These are phyloP conservation scores for Lenzites betulinus DNA, from an alignment of 768 basidiomycete genomes.

Conservation along the genomic window DNA sequence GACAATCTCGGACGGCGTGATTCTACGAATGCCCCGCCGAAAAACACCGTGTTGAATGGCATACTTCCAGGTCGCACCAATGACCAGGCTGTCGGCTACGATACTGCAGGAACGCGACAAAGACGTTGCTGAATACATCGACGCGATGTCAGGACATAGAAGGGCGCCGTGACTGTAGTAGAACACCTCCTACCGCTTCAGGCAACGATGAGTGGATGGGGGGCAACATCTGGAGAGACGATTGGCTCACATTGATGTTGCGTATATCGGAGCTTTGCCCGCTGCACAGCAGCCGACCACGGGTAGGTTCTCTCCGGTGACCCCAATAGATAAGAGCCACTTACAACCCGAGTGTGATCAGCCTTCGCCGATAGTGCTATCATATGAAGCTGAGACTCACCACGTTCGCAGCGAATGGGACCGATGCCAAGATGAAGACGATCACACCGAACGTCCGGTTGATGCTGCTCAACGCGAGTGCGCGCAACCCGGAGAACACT, in stretches of 20 bases:
- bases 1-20: background rate
- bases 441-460: background rate
- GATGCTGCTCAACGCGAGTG: constrained; percentile 1
- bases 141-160: background rate
- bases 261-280: background rate
- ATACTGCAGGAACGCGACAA: background rate
- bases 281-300: background rate
- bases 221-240: background rate
- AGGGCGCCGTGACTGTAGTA: background rate
- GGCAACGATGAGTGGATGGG: background rate
- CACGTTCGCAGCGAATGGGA: background rate
- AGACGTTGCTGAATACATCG: background rate
- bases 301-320: background rate
- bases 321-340: background rate
- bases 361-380: background rate
- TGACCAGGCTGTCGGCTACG: background rate
- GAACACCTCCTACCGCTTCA: background rate
- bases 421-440: background rate
- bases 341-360: background rate
- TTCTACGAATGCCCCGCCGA: background rate
- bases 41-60: background rate
- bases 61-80: background rate
- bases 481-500: constrained; percentile 2
- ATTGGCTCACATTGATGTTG: background rate
- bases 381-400: background rate